Evolutionary conservation across 2,329 filamentous ascomycete genomes (phyloP).

Genomic region (Fusarium coicis): DNA sequence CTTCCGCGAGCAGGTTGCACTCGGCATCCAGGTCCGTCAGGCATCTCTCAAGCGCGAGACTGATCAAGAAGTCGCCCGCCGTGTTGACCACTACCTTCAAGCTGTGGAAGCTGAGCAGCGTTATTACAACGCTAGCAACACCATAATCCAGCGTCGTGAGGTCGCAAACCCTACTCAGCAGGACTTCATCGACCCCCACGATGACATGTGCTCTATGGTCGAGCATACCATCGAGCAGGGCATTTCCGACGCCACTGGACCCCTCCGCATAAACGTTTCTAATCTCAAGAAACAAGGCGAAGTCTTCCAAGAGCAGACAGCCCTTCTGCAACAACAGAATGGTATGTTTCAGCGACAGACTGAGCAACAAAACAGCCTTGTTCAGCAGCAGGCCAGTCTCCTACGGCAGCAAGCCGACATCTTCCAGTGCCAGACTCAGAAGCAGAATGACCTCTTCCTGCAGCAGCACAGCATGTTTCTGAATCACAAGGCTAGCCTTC

Average conservation of each 20-base stretch:
- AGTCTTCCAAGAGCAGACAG: slow-evolving; percentile 7
- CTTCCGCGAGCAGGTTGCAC: slow-evolving; percentile 48
- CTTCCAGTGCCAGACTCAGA: background rate
- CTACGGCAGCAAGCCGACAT: background rate
- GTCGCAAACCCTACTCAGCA: background rate
- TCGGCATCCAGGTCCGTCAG: slow-evolving; percentile 52
- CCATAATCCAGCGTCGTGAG: background rate
- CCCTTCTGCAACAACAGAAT: background rate
- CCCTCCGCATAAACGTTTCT: slow-evolving; percentile 45
- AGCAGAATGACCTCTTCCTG: background rate
- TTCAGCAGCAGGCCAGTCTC: background rate
- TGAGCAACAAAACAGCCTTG: background rate
- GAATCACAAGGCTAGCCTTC: slow-evolving; percentile 2
- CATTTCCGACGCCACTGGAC: slow-evolving; percentile 46
- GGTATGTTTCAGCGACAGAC: background rate
- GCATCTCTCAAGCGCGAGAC: slow-evolving; percentile 25
- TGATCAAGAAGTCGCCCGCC: slow-evolving; percentile 35
- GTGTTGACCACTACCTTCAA: slow-evolving; percentile 42
- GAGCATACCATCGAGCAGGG: slow-evolving; percentile 49
- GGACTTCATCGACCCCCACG: slow-evolving; percentile 17
- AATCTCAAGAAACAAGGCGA: slow-evolving; percentile 42
- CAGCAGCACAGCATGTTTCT: background rate
- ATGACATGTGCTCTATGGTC: slow-evolving; percentile 45
- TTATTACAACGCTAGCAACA: slow-evolving; percentile 24
- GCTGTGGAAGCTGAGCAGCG: slow-evolving; percentile 41